phyloP scores from a whole-genome alignment of 768 basidiomycete species.

The Cystobasidium onofrii region DNA sequence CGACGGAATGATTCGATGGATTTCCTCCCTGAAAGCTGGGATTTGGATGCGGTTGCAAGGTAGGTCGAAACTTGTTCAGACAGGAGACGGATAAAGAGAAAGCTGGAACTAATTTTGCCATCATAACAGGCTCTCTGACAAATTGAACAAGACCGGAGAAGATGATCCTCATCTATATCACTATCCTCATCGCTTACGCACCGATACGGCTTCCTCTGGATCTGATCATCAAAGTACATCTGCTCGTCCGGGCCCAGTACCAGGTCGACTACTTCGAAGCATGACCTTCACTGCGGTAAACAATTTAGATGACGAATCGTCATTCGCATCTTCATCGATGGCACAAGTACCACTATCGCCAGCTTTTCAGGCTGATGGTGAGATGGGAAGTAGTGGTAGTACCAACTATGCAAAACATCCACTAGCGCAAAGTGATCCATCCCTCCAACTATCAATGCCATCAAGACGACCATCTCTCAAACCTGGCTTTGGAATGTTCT shows the following conservation, averaged over 20 bases:
- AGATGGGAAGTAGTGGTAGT: background rate
- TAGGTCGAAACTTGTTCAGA: background rate
- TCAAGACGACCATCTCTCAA: background rate
- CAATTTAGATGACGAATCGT: background rate
- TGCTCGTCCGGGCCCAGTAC: background rate
- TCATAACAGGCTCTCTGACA: background rate
- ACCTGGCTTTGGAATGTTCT: background rate
- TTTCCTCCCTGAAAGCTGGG: background rate
- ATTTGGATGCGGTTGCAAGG: background rate
- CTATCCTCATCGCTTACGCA: background rate
- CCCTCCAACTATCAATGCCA: background rate
- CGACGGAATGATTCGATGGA: conserved; percentile 13
- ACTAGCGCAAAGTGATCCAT: background rate
- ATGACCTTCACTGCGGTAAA: background rate
- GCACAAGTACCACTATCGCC: background rate
- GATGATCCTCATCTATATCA: background rate
- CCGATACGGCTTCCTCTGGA: background rate
- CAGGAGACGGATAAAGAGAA: too few species aligned
- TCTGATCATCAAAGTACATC: background rate
- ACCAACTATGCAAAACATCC: background rate
- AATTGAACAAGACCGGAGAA: background rate
- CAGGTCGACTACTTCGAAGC: background rate
- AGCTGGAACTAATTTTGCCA: too few species aligned
- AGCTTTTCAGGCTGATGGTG: background rate
- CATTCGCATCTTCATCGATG: background rate